phyloP scores from a whole-genome alignment of 495 filamentous ascomycete species.

The Daldinia decipiens region DNA sequence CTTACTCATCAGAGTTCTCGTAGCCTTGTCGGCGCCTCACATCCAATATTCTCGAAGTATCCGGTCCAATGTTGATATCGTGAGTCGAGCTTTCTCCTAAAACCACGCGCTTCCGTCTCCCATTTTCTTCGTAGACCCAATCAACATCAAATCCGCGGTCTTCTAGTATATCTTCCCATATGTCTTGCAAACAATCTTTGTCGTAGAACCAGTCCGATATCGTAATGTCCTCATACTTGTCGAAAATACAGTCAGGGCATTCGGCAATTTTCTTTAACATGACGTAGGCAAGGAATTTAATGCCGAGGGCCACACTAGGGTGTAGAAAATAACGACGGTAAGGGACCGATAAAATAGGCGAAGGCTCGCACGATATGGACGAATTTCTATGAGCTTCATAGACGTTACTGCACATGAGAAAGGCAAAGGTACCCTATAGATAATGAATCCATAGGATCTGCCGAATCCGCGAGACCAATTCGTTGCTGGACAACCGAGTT shows the following conservation, averaged over 20 bases:
- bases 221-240: not conserved
- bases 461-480: not conserved
- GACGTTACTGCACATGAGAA: not conserved
- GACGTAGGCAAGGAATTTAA: slow-evolving; percentile 17
- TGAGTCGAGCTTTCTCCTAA: slow-evolving; percentile 26
- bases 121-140: slow-evolving; percentile 27
- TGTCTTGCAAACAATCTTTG: not conserved
- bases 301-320: not conserved
- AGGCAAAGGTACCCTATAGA: not conserved
- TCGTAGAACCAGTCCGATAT: not conserved
- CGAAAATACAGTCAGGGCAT: slow-evolving; percentile 23
- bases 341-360: not conserved
- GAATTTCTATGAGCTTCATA: not conserved
- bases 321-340: not conserved
- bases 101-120: slow-evolving; percentile 4
- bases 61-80: slow-evolving; percentile 9
- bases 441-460: not conserved
- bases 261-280: slow-evolving; percentile 20
- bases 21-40: slow-evolving; percentile 20
- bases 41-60: not conserved
- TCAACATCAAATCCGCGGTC: slow-evolving; percentile 19
- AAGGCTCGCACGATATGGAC: not conserved
- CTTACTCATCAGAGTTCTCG: slow-evolving; percentile 16
- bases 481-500: slow-evolving; percentile 1
- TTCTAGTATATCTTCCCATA: slow-evolving; percentile 26